Evolutionary conservation across 2,329 filamentous ascomycete genomes (phyloP), one percentile per base, ranked within the genome.

Genomic region (Zasmidium citrigriseum): DNA sequence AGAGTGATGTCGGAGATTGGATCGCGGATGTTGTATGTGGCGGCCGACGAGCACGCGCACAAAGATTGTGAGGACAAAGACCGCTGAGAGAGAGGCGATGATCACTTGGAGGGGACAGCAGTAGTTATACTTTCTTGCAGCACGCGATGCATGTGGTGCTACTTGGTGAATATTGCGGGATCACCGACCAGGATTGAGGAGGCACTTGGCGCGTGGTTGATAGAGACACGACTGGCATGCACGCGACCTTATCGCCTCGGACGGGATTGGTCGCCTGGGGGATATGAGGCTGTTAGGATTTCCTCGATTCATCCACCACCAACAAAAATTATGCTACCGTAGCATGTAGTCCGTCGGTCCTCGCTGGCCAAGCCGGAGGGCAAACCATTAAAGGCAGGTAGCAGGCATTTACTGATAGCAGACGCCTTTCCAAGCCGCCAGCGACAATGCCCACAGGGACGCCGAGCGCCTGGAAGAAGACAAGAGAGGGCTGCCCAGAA

Each of bases 351-450:
- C 34, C 50, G 55, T 44, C 57, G 52, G 47, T 52, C 25, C 45
- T 27, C 29, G 49, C 41, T 27, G 34, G 61, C 61, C 63, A 65
- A 65, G 63, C 54, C 61, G 63, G 63, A 54, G 47, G 29, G 54
- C 46, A 54, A 18, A 41, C 61, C 61, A 58, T 51, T 57, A 63
- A 56, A 48, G 61, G 63, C 58, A 65, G 63, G 63, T 58, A 54
- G 38, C 45, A 50, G 51, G 49, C 38, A 50, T 50, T 41, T 20
- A 20, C 49, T 52, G 59, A 63, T 61, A 61, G 61, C 50, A 54
- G 24, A 49, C 27, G 54, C 38, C 34, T 44, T 46, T 27, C 47
- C n/a, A 45, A 41, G 24, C 41, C 47, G 49, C 46, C 20, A 55
- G 18, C 24, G 44, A 12, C 14, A 27, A 53, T 52, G 48, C 25